Evolutionary conservation across 2,329 filamentous ascomycete genomes (phyloP).

Genomic region (Periconia digitata): DNA sequence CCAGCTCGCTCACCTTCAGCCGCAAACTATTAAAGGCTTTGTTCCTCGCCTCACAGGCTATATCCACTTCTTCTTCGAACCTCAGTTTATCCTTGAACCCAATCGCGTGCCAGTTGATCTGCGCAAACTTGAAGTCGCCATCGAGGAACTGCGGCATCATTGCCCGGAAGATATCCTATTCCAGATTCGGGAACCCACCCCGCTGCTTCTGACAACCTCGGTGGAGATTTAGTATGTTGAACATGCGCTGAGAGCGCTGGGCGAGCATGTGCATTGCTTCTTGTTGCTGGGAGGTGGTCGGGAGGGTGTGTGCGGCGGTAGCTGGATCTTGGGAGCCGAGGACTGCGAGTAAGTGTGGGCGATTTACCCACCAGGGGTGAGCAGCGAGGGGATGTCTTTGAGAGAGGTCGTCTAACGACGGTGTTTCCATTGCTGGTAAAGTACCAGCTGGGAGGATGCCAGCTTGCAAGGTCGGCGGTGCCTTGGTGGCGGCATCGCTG

Average conservation of each 20-base stretch:
- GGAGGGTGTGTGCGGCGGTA: neutral
- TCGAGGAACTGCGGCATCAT: neutral
- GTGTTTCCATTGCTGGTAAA: neutral
- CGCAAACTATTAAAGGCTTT: neutral
- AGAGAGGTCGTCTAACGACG: neutral
- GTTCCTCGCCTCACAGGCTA: neutral
- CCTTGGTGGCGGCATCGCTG: neutral
- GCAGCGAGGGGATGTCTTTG: neutral
- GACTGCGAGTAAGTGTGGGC: neutral
- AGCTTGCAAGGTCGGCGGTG: neutral
- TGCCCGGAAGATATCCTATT: conserved; percentile 1
- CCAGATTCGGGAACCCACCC: neutral
- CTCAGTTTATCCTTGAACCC: neutral
- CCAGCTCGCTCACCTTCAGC: neutral
- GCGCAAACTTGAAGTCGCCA: neutral
- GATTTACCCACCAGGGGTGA: neutral
- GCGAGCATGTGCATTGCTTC: neutral
- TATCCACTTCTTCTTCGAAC: neutral
- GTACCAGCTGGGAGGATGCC: neutral
- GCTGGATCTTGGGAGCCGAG: neutral
- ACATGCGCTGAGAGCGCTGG: neutral
- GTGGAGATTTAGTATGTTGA: neutral
- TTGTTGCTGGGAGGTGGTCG: neutral
- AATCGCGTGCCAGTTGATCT: conserved; percentile 1
- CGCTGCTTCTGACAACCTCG: neutral